These are phyloP conservation scores for Penicillium sp. DNA, from an alignment of 2,329 filamentous ascomycete genomes.

Conservation along the genomic window DNA sequence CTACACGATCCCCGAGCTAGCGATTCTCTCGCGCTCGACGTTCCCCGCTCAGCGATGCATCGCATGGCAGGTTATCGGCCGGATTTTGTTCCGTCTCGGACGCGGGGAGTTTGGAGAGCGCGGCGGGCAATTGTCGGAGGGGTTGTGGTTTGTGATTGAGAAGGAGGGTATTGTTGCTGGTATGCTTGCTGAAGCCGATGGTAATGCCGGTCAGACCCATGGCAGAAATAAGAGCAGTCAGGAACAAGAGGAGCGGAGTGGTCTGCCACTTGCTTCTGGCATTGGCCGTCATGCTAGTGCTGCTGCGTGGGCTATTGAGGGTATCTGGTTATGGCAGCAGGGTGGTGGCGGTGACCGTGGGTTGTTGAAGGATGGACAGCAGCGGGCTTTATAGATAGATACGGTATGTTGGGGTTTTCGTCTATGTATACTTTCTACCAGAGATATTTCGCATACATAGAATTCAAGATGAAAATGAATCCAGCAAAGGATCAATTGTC, in stretches of 20 bases:
- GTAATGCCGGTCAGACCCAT: conserved; percentile 48
- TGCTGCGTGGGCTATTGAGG: conserved; percentile 79
- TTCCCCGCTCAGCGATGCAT: conserved; percentile 86
- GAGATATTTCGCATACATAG: not conserved
- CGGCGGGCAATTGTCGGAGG: conserved; percentile 63
- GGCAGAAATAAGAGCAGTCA: conserved; percentile 11
- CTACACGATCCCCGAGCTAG: conserved; percentile 85
- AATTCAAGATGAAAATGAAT: not conserved
- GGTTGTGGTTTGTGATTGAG: conserved; percentile 77
- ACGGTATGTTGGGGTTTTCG: not conserved
- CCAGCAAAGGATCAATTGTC: not conserved
- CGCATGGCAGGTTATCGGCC: conserved; percentile 84
- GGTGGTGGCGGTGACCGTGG: conserved; percentile 54
- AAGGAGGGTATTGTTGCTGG: conserved; percentile 72
- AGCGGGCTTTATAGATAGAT: conserved; percentile 26
- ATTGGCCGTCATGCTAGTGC: conserved; percentile 67
- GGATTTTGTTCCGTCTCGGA: conserved; percentile 79
- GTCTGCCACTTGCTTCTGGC: conserved; percentile 22
- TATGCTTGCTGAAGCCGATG: conserved; percentile 69
- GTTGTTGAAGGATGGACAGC: conserved; percentile 35
- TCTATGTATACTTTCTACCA: not conserved
- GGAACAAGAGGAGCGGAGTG: not conserved
- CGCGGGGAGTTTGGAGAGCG: conserved; percentile 64
- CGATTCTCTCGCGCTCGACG: conserved; percentile 71
- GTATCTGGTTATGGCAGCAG: conserved; percentile 80